phyloP scores from a whole-genome alignment of 306 rosid species.

The Argentina anserina region DNA sequence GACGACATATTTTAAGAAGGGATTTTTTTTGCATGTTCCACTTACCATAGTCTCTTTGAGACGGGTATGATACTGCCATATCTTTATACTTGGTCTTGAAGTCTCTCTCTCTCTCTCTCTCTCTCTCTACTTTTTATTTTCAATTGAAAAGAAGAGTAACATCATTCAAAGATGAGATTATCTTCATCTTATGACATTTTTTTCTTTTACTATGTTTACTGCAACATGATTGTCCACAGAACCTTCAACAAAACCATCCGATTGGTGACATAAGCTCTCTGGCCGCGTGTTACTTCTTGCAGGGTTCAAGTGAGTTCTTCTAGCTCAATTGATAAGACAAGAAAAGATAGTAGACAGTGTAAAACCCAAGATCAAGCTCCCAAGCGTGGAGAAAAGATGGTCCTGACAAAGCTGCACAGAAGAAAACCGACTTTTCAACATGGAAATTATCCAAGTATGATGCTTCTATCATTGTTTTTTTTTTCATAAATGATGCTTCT shows the following conservation, averaged over 20 bases:
- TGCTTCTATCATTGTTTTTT: constrained; percentile 7
- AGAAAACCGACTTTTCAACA: constrained; percentile 44
- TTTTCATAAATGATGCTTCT: constrained; percentile 11
- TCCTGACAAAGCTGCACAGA: constrained; percentile 39
- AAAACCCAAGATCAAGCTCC: constrained; percentile 35
- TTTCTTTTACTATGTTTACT: neutral
- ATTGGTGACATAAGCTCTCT: constrained; percentile 14
- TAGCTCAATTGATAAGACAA: constrained; percentile 39
- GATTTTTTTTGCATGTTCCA: neutral
- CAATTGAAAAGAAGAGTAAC: too few species aligned
- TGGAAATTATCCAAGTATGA: constrained; percentile 46
- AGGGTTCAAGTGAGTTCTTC: constrained; percentile 46
- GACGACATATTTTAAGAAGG: neutral
- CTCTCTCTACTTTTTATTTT: too few species aligned
- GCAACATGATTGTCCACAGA: constrained; percentile 9
- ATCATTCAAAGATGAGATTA: neutral
- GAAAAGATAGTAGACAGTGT: constrained; percentile 28
- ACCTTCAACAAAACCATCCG: constrained; percentile 10
- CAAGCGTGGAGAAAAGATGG: constrained; percentile 40
- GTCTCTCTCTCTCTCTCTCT: too few species aligned
- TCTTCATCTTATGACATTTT: neutral
- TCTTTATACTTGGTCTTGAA: neutral
- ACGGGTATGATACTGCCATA: neutral
- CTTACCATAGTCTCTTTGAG: neutral
- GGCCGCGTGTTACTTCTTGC: constrained; percentile 26